These are phyloP conservation scores for Camptophora hylomeconis DNA, from an alignment of 2,329 filamentous ascomycete genomes.

Conservation along the genomic window DNA sequence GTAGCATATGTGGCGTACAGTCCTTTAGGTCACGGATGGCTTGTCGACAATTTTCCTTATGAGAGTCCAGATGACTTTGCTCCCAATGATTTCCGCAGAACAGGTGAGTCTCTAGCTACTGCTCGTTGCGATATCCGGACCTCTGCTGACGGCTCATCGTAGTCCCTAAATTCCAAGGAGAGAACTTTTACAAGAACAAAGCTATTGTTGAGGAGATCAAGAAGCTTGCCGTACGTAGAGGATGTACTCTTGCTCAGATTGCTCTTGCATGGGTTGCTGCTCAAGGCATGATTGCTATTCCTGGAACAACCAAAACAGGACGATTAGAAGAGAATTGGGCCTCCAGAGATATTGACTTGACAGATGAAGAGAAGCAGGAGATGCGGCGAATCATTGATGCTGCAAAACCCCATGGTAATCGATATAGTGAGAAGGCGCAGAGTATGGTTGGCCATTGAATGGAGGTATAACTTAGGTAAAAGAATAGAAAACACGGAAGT, in stretches of 20 bases:
- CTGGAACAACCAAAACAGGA: conserved; percentile 30
- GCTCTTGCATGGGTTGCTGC: conserved; percentile 29
- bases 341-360: conserved; percentile 25
- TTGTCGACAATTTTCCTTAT: conserved; percentile 32
- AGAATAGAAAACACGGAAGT: too few species aligned
- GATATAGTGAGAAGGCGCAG: conserved; percentile 17
- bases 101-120: conserved; percentile 17
- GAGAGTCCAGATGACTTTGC: conserved; percentile 35
- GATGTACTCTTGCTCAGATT: conserved; percentile 24
- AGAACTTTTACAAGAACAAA: conserved; percentile 33
- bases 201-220: conserved; percentile 30
- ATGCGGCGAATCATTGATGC: conserved; percentile 27
- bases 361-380: conserved; percentile 26
- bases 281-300: conserved; percentile 33
- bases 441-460: conserved; percentile 1
- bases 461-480: too few species aligned
- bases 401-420: conserved; percentile 25
- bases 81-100: conserved; percentile 28
- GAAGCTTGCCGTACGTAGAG: conserved; percentile 25
- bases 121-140: too few species aligned
- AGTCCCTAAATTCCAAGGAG: conserved; percentile 25
- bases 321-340: conserved; percentile 30
- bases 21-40: conserved; percentile 35
- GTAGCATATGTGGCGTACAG: conserved; percentile 35
- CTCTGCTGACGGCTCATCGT: conserved; percentile 5